A percentile compares a stretch with the other conserved stretches of the same genome.
phyloP scores from a whole-genome alignment of 2,329 filamentous ascomycete species.

The Dactylellina cionopaga region DNA sequence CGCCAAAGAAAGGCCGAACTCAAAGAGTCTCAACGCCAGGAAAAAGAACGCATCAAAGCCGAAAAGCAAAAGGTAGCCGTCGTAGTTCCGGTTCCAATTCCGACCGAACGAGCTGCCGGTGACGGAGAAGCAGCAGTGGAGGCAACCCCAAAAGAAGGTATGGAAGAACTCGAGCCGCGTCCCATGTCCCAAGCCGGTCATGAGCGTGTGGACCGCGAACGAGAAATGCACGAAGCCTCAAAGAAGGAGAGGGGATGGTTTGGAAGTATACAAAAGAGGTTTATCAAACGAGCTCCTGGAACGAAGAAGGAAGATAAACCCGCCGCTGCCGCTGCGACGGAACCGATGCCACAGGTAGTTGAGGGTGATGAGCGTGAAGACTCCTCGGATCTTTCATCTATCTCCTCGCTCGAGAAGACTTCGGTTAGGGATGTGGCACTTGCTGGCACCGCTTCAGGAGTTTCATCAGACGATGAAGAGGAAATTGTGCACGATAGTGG shows the following conservation, averaged over 20 bases:
- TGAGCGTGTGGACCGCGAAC: conserved; percentile 31
- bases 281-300: conserved; percentile 21
- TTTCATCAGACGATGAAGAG: conserved; percentile 19
- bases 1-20: conserved; percentile 41
- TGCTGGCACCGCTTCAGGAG: conserved; percentile 8
- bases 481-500: neutral
- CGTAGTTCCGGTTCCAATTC: neutral
- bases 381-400: conserved; percentile 23
- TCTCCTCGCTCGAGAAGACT: conserved; percentile 27
- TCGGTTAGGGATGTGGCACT: conserved; percentile 33
- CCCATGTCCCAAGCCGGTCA: conserved; percentile 45
- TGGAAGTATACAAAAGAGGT: conserved; percentile 32
- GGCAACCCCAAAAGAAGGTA: conserved; percentile 14
- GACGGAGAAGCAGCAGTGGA: neutral
- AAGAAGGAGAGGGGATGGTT: conserved; percentile 48
- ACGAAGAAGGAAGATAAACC: conserved; percentile 22
- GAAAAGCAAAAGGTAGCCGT: conserved; percentile 10
- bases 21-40: conserved; percentile 41
- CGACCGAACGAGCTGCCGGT: neutral
- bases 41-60: conserved; percentile 39
- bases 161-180: conserved; percentile 47
- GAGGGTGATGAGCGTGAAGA: conserved; percentile 6
- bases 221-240: conserved; percentile 34
- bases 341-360: neutral
- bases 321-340: neutral